Percentiles rank a stretch among this genome's conserved stretches.
Conservation (phyloP, 306 rosid genomes). For the Acacia melanoxylon region DNA sequence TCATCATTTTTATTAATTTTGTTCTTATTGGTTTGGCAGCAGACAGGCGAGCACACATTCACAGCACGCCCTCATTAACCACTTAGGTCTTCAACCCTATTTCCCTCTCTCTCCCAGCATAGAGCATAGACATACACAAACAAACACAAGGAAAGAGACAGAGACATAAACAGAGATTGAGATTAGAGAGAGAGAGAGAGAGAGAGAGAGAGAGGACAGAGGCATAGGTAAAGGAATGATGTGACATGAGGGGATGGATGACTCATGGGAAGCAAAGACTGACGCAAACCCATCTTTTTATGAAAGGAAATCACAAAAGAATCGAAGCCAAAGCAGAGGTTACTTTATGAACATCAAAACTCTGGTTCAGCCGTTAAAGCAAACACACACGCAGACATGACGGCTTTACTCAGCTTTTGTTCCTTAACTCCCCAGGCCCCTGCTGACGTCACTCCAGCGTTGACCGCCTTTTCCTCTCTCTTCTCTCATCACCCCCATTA, state of each 20-base stretch:
- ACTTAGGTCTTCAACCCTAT: neutral
- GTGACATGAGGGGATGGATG: conserved; percentile 40
- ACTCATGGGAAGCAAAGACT: conserved; percentile 48
- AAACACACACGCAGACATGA: conserved; percentile 44
- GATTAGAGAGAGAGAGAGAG: neutral
- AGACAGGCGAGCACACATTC: conserved; percentile 38
- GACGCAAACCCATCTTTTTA: conserved; percentile 59
- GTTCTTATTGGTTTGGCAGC: neutral
- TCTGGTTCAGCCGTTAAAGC: conserved; percentile 59
- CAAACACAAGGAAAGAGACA: neutral
- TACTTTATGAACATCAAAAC: conserved; percentile 7
- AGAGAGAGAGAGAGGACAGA: neutral
- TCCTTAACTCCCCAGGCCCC: conserved; percentile 38
- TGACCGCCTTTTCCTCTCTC: conserved; percentile 49
- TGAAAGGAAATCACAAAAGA: neutral
- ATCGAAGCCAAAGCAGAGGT: conserved; percentile 28
- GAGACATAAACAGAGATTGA: neutral
- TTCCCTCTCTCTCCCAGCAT: neutral
- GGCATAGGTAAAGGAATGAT: conserved; percentile 39
- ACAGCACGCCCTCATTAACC: conserved; percentile 35
- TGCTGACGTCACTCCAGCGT: conserved; percentile 64
- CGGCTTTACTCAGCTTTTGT: conserved; percentile 81
- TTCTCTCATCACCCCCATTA: neutral
- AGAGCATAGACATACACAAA: neutral
- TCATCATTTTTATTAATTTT: conserved; percentile 8